Evolutionary conservation across 2,329 filamentous ascomycete genomes (phyloP).

Genomic region (Aspergillus luchuensis): DNA sequence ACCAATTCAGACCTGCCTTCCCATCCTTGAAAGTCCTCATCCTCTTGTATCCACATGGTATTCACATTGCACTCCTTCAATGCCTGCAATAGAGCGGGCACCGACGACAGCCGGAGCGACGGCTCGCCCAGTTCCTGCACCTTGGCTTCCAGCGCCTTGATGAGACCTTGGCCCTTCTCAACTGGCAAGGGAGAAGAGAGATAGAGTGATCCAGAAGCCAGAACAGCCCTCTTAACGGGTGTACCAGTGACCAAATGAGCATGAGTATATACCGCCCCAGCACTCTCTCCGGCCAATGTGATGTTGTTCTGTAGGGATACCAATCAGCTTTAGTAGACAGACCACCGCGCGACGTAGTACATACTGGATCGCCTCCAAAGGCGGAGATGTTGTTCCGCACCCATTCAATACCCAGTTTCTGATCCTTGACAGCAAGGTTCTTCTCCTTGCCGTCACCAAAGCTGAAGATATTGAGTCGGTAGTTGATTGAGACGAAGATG

Average conservation of each 20-base stretch:
- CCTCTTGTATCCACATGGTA: conserved; percentile 48
- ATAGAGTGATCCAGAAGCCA: conserved; percentile 48
- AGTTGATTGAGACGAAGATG: conserved; percentile 48
- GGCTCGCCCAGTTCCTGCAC: conserved; percentile 28
- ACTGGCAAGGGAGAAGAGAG: conserved; percentile 47
- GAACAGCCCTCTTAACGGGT: conserved; percentile 37
- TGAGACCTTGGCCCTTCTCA: conserved; percentile 34
- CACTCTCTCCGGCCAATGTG: conserved; percentile 51
- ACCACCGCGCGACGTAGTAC: conserved; percentile 1
- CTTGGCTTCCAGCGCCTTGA: conserved; percentile 32
- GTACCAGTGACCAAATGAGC: conserved; percentile 42
- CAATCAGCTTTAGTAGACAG: background rate
- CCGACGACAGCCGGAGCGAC: conserved; percentile 35
- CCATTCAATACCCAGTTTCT: conserved; percentile 42
- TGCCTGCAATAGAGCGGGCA: conserved; percentile 36
- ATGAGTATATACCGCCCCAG: conserved; percentile 50
- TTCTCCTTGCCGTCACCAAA: conserved; percentile 46
- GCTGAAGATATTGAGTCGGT: conserved; percentile 50
- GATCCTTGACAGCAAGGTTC: conserved; percentile 45
- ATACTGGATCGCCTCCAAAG: conserved; percentile 45
- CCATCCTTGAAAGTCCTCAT: conserved; percentile 42
- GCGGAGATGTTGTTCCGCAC: conserved; percentile 42
- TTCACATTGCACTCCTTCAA: conserved; percentile 41
- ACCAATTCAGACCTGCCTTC: conserved; percentile 35
- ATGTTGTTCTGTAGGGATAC: conserved; percentile 35